phyloP scores from a whole-genome alignment of 2,329 filamentous ascomycete species.

The Ophiostoma australiae region DNA sequence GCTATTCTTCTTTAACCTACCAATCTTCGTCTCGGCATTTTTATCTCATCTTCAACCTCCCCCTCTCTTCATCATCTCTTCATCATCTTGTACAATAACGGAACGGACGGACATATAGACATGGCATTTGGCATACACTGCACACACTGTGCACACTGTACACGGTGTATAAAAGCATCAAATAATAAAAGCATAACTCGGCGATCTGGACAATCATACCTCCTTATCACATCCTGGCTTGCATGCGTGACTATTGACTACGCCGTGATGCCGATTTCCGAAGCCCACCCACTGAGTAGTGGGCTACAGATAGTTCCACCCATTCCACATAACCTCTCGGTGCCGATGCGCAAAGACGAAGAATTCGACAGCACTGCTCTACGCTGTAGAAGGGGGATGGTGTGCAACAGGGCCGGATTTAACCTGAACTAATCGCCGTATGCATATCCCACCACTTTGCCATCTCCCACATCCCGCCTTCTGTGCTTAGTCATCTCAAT shows the following conservation, averaged over 20 bases:
- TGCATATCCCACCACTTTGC: background rate
- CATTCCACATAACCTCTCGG: background rate
- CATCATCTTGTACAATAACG: background rate
- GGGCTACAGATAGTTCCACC: background rate
- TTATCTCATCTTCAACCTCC: background rate
- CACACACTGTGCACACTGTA: background rate
- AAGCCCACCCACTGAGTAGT: background rate
- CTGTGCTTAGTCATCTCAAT: background rate
- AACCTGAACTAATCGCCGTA: background rate
- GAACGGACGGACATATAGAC: background rate
- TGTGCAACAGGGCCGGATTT: background rate
- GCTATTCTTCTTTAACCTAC: background rate
- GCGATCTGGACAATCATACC: background rate
- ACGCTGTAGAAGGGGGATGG: too few species aligned
- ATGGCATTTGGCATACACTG: background rate
- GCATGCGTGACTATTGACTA: background rate
- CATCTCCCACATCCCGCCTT: background rate
- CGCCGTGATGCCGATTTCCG: background rate
- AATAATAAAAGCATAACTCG: background rate
- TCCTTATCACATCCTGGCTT: background rate
- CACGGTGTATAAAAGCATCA: background rate
- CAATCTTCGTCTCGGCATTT: background rate
- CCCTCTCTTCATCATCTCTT: background rate
- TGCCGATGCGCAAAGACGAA: background rate
- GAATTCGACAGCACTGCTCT: background rate